Base-by-base conservation (phyloP, 805 yeast genomes). In the Metschnikowia aberdeeniae region DNA sequence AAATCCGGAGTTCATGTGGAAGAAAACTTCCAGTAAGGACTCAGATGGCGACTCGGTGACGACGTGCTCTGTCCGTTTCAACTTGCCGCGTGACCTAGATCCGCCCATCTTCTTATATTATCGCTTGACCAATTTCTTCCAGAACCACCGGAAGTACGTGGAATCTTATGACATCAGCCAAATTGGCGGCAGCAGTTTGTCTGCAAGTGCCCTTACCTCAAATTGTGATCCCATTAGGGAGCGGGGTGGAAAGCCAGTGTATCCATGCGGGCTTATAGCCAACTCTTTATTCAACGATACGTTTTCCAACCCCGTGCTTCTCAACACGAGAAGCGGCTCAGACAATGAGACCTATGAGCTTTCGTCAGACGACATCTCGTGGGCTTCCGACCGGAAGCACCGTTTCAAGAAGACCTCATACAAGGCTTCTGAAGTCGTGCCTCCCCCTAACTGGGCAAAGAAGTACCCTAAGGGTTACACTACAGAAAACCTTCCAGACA, bases 241-340 rank as follows among this genome's bases (percentile, higher is more conserved):
- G 27, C 77, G 77, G 45, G 67, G 61, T 12, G 73, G 69, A 11
- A 78, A 76, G 52, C 59, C 73, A 12, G 60, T 76, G 50, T 92
- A 92, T 62, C 99, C 99, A 13, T 93, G 98, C 69, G 99, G 99
- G 0, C 75, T 92, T 41, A 89, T 92, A 52, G 96, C 98, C 42
- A 92, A 92, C 67, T 88, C 97, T 0, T 66, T 78, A 64, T 92
- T 93, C 74, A 92, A 92, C 64, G 99, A 92, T 60, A 80, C 97
- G 3, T 83, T 87, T 59, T 68, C 78, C 6, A 66, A 72, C 13
- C 84, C 83, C 2, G 60, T 61, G 3, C 68, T 73, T 20, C 68
- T 76, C 24, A 75, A 73, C 49, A 62, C 77, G 9, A 67, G 68
- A 47, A 64, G 61, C 31, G 73, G 82, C 1, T 53, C 67, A 26